Conservation (phyloP, 2,329 filamentous ascomycete species). For the Fusarium sororula region DNA sequence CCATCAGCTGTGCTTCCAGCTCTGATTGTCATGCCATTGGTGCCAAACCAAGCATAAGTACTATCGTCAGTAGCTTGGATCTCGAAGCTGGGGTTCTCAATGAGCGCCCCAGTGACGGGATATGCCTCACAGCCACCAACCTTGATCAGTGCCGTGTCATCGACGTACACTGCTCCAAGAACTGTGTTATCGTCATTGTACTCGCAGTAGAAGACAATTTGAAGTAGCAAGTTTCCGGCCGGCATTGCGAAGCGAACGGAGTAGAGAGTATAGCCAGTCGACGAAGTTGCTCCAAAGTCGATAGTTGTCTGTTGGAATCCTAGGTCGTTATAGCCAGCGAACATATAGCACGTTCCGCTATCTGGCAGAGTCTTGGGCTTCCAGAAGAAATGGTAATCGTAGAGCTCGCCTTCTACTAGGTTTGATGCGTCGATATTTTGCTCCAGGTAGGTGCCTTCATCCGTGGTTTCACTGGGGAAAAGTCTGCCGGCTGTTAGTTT, state of each 20-base stretch:
- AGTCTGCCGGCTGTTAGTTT: background rate
- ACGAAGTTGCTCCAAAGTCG: background rate
- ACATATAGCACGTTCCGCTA: background rate
- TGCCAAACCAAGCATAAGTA: conserved; percentile 7
- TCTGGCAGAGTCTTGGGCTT: background rate
- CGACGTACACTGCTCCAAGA: background rate
- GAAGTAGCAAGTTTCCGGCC: fast-evolving
- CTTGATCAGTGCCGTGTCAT: background rate
- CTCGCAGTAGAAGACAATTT: background rate
- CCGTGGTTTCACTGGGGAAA: fast-evolving
- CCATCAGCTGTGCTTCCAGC: background rate
- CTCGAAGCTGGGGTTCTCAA: conserved; percentile 5
- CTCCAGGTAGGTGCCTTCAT: background rate
- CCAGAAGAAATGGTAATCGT: conserved; percentile 13
- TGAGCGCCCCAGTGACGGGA: background rate
- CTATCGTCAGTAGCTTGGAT: background rate
- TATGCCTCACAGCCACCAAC: conserved; percentile 5
- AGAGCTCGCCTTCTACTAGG: background rate
- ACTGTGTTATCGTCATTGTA: background rate
- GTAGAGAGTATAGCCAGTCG: background rate
- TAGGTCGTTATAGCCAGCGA: background rate
- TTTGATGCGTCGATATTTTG: background rate
- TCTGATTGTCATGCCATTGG: background rate
- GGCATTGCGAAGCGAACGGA: background rate
- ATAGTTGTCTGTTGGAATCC: background rate